phyloP scores from a whole-genome alignment of 768 basidiomycete species.

The Rhodosporidiobolus odoratus region DNA sequence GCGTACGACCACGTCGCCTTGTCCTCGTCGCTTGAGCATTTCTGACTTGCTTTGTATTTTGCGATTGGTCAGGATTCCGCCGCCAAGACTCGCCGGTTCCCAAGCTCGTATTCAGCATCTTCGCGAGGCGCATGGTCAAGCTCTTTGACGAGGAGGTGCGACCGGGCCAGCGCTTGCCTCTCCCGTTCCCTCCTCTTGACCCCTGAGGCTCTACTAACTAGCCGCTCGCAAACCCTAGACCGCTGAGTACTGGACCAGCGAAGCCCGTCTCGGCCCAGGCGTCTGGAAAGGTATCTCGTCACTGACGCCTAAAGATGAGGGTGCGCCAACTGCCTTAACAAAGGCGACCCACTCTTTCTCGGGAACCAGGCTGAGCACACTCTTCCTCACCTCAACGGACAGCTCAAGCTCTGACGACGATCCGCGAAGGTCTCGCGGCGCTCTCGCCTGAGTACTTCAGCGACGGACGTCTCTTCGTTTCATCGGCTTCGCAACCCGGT shows the following conservation, averaged over 20 bases:
- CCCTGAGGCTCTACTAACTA: background rate
- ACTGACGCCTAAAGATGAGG: background rate
- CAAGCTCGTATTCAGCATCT: background rate
- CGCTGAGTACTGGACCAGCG: background rate
- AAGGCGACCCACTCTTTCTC: too few relatives aligned
- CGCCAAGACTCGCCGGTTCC: background rate
- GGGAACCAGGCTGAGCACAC: too few relatives aligned
- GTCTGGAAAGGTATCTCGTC: background rate
- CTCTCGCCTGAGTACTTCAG: background rate
- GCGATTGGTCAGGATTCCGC: too few relatives aligned
- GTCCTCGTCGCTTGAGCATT: background rate
- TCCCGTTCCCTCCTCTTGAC: background rate
- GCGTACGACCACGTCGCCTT: background rate
- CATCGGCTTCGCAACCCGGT: background rate
- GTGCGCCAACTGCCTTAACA: too few relatives aligned
- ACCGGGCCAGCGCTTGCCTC: too few relatives aligned
- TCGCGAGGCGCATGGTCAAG: background rate
- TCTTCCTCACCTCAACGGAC: too few relatives aligned
- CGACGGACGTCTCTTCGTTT: background rate
- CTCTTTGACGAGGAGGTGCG: conserved; percentile 12
- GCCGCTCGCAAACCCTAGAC: background rate
- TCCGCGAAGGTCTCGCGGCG: background rate
- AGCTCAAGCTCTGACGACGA: too few relatives aligned
- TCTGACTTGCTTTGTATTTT: background rate
- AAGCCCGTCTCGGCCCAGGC: background rate